phyloP scores from a whole-genome alignment of 768 basidiomycete species.

The Tylopilus sp. region DNA sequence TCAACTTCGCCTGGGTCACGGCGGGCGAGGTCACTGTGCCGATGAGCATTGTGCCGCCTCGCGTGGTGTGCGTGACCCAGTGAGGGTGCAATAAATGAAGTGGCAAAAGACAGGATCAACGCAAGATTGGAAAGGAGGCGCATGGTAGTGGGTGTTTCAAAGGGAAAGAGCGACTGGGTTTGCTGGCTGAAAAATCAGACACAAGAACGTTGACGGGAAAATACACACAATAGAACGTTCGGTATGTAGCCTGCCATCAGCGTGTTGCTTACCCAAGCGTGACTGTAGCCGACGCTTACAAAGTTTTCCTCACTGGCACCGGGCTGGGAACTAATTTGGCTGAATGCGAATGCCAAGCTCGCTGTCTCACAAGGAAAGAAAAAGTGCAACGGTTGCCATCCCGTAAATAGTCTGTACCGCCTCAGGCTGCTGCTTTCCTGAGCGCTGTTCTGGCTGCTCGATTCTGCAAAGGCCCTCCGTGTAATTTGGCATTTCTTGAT shows the following conservation, averaged over 20 bases:
- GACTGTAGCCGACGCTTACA: background rate
- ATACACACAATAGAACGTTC: background rate
- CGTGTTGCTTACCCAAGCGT: conserved; percentile 8
- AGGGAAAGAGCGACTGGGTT: conserved; percentile 23
- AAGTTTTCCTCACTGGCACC: no score
- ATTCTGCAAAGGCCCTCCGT: no score
- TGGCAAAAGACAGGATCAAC: conserved; percentile 16
- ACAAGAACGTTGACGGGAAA: background rate
- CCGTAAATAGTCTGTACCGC: no score
- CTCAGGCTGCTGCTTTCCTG: no score
- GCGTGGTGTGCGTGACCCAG: conserved; percentile 21
- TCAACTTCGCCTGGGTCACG: conserved; percentile 25
- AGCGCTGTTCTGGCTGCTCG: no score
- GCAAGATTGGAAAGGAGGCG: conserved; percentile 19
- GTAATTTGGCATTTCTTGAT: no score
- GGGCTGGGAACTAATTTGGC: no score
- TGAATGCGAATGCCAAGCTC: no score
- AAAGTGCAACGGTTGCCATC: no score
- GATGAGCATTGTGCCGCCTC: conserved; percentile 23
- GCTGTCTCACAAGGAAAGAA: no score
- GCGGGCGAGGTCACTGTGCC: conserved; percentile 19
- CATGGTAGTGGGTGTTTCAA: conserved; percentile 13
- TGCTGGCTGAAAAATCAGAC: conserved; percentile 2
- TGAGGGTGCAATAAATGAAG: conserved; percentile 17
- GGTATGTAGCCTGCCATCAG: background rate